These are phyloP conservation scores for Rhizopogon roseolus DNA, from an alignment of 768 basidiomycete species.

Conservation along the genomic window DNA sequence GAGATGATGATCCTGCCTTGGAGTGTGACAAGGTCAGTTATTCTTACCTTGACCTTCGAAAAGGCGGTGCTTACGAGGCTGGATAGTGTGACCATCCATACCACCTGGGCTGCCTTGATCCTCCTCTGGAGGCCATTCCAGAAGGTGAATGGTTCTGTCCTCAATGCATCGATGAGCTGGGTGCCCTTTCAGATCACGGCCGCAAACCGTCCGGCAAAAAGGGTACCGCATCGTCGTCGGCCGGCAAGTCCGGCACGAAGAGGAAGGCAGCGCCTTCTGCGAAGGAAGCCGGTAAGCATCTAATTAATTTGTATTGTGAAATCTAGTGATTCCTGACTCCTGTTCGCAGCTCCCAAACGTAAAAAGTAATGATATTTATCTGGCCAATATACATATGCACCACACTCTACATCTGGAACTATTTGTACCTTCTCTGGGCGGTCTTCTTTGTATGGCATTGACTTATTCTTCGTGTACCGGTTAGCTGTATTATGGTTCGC, in stretches of 20 bases:
- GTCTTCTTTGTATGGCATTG: not conserved
- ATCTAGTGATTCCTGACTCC: constrained; percentile 20
- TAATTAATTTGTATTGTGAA: not conserved
- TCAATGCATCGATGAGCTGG: constrained; percentile 57
- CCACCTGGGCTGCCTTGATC: constrained; percentile 76
- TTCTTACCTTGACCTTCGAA: not conserved
- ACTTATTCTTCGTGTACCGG: not conserved
- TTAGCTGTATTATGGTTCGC: not conserved
- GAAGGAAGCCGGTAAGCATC: constrained; percentile 32
- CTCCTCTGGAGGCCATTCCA: constrained; percentile 72
- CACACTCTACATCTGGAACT: not conserved
- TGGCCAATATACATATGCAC: not conserved
- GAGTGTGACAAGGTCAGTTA: constrained; percentile 84
- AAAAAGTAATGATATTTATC: not conserved
- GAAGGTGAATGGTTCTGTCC: constrained; percentile 94
- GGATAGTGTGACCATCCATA: constrained; percentile 84
- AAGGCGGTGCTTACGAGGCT: not conserved
- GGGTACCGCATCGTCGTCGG: constrained; percentile 15
- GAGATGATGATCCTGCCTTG: constrained; percentile 68
- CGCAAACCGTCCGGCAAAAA: constrained; percentile 9
- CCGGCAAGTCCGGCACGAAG: constrained; percentile 30
- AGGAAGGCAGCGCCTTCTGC: constrained; percentile 39
- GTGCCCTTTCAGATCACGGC: constrained; percentile 30
- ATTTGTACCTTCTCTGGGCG: not conserved
- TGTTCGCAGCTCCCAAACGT: not conserved